Evolutionary conservation across 306 rosid species (phyloP).

Genomic region (Quercus agrifolia): DNA sequence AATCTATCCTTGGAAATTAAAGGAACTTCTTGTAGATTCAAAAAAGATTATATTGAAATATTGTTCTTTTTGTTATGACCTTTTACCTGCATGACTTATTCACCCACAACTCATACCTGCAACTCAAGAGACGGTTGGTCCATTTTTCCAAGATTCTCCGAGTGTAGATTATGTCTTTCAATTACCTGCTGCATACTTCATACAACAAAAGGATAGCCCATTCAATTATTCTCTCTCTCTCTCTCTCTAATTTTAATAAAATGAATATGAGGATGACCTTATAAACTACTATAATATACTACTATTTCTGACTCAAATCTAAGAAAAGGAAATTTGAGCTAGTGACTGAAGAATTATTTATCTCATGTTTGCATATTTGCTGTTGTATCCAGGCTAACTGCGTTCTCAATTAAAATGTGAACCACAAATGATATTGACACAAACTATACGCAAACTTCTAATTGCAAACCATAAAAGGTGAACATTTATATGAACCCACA

Average conservation of each 20-base stretch:
- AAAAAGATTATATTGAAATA: background rate
- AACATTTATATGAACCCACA: no score
- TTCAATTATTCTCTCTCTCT: background rate
- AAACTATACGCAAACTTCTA: no score
- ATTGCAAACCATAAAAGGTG: no score
- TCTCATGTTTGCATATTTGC: background rate
- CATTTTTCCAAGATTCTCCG: background rate
- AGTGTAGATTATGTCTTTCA: constrained; percentile 18
- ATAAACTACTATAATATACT: background rate
- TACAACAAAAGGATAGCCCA: background rate
- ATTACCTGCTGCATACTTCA: constrained; percentile 24
- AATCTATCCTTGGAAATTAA: no score
- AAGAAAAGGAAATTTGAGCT: background rate
- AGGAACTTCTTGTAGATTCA: background rate
- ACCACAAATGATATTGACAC: no score
- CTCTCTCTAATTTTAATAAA: background rate
- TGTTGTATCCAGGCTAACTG: background rate
- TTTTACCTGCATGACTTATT: background rate
- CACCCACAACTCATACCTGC: constrained; percentile 12
- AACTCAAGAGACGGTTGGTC: constrained; percentile 25
- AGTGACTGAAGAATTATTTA: background rate
- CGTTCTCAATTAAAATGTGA: no score
- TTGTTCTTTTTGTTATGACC: no score
- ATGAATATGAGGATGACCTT: background rate
- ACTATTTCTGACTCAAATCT: background rate